Percentiles rank a stretch among this genome's conserved stretches.
These are phyloP conservation scores for Nyssa sinensis DNA, from an alignment of 148 eudicot genomes.

Conservation along the genomic window DNA sequence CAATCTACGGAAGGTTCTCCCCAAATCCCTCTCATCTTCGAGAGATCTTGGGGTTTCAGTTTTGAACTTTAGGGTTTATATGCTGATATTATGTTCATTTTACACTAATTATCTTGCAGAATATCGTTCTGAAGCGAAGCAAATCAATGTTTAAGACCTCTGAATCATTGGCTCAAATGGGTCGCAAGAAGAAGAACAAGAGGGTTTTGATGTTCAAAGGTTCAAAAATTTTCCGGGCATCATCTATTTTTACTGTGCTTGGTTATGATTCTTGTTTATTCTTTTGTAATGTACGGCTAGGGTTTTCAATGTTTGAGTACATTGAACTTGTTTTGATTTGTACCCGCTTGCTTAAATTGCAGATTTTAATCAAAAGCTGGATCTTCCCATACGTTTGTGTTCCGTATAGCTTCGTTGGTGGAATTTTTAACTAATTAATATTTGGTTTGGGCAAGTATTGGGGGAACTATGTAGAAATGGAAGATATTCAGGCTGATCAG, in stretches of 20 bases:
- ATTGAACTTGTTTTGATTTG: too few species aligned
- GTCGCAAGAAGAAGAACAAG: conserved; percentile 26
- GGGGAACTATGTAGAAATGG: neutral
- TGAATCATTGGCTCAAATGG: conserved; percentile 29
- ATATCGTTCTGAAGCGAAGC: neutral
- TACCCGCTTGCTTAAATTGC: conserved; percentile 16
- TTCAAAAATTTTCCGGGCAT: neutral
- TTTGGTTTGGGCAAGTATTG: neutral
- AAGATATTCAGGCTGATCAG: neutral
- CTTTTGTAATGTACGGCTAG: neutral
- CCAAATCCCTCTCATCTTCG: neutral
- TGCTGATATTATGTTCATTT: neutral
- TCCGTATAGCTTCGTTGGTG: conserved; percentile 12
- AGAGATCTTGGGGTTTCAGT: neutral
- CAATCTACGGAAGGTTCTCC: neutral
- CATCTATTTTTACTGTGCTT: neutral
- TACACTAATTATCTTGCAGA: neutral
- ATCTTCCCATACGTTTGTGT: conserved; percentile 21
- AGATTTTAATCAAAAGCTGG: conserved; percentile 30
- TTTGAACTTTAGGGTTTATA: neutral
- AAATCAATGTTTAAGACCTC: neutral
- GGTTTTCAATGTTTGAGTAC: neutral
- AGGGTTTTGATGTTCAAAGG: conserved; percentile 29
- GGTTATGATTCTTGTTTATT: neutral
- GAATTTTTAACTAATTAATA: neutral